Evolutionary conservation across 2,329 filamentous ascomycete species (phyloP), one percentile per base, ranked within the genome.

Genomic region (Fusarium scirpi): DNA sequence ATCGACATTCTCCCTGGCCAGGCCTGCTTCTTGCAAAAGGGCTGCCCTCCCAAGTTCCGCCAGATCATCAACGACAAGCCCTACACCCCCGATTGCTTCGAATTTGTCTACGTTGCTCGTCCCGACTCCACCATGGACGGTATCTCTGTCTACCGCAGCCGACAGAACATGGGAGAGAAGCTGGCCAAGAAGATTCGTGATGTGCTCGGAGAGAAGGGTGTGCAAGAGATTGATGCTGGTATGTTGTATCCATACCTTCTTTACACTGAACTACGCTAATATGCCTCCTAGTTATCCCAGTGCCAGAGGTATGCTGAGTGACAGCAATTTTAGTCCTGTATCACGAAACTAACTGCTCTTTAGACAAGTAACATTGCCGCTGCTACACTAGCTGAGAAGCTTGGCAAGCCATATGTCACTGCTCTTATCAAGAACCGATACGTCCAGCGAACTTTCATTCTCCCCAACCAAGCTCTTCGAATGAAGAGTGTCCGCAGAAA

Each of bases 391-490:
- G 91, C 94, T n/a, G 88, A 90, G 75, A 85, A 88, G 43, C 85
- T 97, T 20, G 87, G 89, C 72, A 94, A 93, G 78, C 92, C 92
- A 2, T 94, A 92, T 76, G 91, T 88, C 62, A 92, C 93, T 77
- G 94, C 90, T 4, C 95, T 97, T 74, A 90, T 97, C 70, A 97
- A 96, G 85, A 97, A 97, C 80, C 87, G 93, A 55, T 97, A 97
- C 78, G 91, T 97, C 65, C 94, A 93, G 85, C 88, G 93, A 52
- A 97, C 93, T 1, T 96, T 95, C 79, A 95, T 94, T 77, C 58
- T 78, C 63, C 84, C 94, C 3, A 92, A 91, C 29, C 94, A 98
- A 79, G 89, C 89, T 72, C 87, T 90, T 20, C 87, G 94, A 6
- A 89, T 96, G 76, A 95, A 95, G 81, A 92, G 93, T 72, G 94